phyloP scores from a whole-genome alignment of 2,329 filamentous ascomycete genomes.

The Sporothrix sp. region DNA sequence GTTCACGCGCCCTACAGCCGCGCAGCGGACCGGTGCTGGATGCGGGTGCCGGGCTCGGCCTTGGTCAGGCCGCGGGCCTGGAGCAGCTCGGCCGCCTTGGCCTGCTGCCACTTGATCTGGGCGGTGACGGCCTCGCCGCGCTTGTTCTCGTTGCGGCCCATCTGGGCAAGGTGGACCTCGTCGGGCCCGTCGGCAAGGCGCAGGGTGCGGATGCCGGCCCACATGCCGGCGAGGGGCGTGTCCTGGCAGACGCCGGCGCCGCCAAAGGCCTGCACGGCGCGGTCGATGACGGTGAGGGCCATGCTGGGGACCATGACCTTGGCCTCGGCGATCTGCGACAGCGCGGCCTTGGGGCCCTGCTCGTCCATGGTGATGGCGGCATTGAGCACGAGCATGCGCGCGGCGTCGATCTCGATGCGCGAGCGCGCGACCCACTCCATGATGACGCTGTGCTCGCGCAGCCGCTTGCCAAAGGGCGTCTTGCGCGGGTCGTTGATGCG shows the following conservation, averaged over 20 bases:
- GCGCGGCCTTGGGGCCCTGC: slow-evolving; percentile 74
- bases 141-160: slow-evolving; percentile 73
- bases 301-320: slow-evolving; percentile 84
- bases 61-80: slow-evolving; percentile 42
- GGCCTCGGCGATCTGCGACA: slow-evolving; percentile 89
- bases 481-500: slow-evolving; percentile 88
- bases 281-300: slow-evolving; percentile 80
- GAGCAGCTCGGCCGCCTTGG: slow-evolving; percentile 56
- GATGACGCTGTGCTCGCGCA: slow-evolving; percentile 86
- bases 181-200: slow-evolving; percentile 88
- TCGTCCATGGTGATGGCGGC: slow-evolving; percentile 92
- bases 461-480: slow-evolving; percentile 80
- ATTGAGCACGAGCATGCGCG: slow-evolving; percentile 82
- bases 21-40: slow-evolving; percentile 27
- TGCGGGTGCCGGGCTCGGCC: slow-evolving; percentile 42
- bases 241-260: slow-evolving; percentile 89
- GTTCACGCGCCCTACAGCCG: slow-evolving; percentile 31
- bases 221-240: slow-evolving; percentile 79
- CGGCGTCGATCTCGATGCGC: slow-evolving; percentile 86
- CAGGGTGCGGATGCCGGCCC: slow-evolving; percentile 70
- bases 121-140: slow-evolving; percentile 50
- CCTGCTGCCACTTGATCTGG: slow-evolving; percentile 54
- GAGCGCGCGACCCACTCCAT: slow-evolving; percentile 90
- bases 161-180: slow-evolving; percentile 81
- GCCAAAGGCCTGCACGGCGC: slow-evolving; percentile 86